Evolutionary conservation across 805 yeast genomes (phyloP).

Genomic region (Tanozyma kutaoensis): DNA sequence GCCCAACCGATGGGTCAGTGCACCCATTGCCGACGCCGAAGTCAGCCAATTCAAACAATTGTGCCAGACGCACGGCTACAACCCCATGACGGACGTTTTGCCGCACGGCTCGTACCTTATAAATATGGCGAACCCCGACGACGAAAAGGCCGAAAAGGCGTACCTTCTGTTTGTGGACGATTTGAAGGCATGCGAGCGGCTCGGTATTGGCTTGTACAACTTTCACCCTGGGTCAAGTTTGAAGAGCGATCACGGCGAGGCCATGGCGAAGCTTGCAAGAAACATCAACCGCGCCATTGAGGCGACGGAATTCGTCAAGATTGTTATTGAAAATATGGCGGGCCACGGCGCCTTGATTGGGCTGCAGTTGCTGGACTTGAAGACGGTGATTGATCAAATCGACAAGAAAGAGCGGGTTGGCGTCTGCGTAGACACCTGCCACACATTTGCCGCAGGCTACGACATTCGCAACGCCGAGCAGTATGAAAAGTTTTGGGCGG

Average conservation of each 20-base stretch:
- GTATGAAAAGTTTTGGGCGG: slow-evolving; percentile 57
- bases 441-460: slow-evolving; percentile 92
- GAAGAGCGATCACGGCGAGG: slow-evolving; percentile 49
- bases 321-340: slow-evolving; percentile 95
- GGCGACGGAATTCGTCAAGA: slow-evolving; percentile 67
- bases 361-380: slow-evolving; percentile 61
- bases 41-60: slow-evolving; percentile 48
- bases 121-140: slow-evolving; percentile 84
- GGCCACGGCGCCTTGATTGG: slow-evolving; percentile 93
- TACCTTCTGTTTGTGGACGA: slow-evolving; percentile 76
- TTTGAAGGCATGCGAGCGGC: slow-evolving; percentile 69
- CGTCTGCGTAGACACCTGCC: slow-evolving; percentile 94
- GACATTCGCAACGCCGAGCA: slow-evolving; percentile 53
- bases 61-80: slow-evolving; percentile 52
- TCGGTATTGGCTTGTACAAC: slow-evolving; percentile 78
- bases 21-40: slow-evolving; percentile 57
- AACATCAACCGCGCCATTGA: slow-evolving; percentile 69
- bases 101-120: slow-evolving; percentile 96
- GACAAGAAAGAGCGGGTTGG: slow-evolving; percentile 81
- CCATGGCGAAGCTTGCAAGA: slow-evolving; percentile 57
- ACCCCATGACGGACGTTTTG: slow-evolving; percentile 65
- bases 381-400: slow-evolving; percentile 62
- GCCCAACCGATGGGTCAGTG: slow-evolving; percentile 86
- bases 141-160: slow-evolving; percentile 64
- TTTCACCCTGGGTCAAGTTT: slow-evolving; percentile 89